Conservation (phyloP, 768 basidiomycete species). For the Rhodotorula graminis region DNA sequence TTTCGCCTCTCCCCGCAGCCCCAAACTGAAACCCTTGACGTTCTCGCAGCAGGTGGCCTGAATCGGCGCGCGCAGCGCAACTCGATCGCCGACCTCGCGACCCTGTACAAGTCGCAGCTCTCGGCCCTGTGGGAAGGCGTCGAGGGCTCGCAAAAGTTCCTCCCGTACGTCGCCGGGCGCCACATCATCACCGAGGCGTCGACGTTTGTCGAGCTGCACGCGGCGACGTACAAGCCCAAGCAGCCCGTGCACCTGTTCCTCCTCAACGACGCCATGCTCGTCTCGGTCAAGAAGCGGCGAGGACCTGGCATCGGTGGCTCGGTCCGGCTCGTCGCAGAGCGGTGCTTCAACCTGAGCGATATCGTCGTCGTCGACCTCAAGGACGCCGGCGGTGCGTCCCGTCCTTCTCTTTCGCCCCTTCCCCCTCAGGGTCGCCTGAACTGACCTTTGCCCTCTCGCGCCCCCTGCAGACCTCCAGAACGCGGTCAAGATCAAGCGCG, state of each 20-base stretch:
- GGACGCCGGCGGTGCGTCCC: conserved; percentile 75
- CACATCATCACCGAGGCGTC: conserved; percentile 85
- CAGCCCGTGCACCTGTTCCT: conserved; percentile 83
- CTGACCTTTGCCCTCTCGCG: background rate
- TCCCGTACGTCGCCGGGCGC: conserved; percentile 81
- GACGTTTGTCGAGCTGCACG: conserved; percentile 74
- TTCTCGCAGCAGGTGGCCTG: conserved; percentile 49
- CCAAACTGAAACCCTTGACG: too few species aligned
- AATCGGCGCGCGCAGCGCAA: conserved; percentile 66
- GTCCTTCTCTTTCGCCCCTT: background rate
- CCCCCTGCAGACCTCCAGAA: conserved; percentile 67
- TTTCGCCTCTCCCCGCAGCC: too few species aligned
- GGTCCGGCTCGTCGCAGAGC: conserved; percentile 81
- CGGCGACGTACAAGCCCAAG: conserved; percentile 89
- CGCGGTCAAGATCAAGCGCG: conserved; percentile 88
- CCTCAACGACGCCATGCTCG: conserved; percentile 82
- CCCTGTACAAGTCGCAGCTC: conserved; percentile 92
- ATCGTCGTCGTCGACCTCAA: conserved; percentile 94
- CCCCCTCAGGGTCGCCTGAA: conserved; percentile 12
- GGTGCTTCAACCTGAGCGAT: conserved; percentile 88
- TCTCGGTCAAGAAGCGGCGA: conserved; percentile 67
- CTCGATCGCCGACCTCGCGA: conserved; percentile 89
- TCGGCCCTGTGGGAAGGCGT: conserved; percentile 81
- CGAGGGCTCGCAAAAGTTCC: conserved; percentile 91
- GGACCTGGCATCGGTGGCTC: conserved; percentile 56